Evolutionary conservation across 139 green algal species (phyloP).

Genomic region (Chlorella sp.): DNA sequence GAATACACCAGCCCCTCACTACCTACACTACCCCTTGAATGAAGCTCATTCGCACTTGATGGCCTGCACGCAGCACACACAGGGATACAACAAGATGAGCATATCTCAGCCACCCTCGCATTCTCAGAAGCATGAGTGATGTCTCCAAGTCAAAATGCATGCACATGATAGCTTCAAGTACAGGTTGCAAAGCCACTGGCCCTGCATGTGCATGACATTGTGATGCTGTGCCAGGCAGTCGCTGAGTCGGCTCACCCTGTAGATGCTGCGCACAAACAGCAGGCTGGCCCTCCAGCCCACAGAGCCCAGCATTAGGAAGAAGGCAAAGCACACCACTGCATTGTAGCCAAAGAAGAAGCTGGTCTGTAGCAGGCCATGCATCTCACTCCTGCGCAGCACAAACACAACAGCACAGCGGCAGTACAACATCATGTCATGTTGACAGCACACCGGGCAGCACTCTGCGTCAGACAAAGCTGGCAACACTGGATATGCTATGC

Average conservation of each 20-base stretch:
- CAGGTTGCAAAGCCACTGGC: background rate
- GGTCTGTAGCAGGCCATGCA: slow-evolving; percentile 44
- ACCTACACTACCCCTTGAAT: too few relatives aligned
- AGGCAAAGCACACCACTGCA: slow-evolving; percentile 66
- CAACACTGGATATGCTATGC: too few relatives aligned
- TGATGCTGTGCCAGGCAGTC: too few relatives aligned
- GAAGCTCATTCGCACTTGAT: background rate
- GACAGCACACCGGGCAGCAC: too few relatives aligned
- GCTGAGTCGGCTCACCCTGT: slow-evolving; percentile 23
- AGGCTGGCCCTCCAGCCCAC: slow-evolving; percentile 68
- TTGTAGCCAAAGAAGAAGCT: slow-evolving; percentile 84
- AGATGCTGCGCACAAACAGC: slow-evolving; percentile 66
- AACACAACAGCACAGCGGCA: too few relatives aligned
- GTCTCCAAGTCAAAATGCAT: background rate
- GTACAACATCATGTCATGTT: too few relatives aligned
- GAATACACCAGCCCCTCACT: too few relatives aligned
- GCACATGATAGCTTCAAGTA: background rate
- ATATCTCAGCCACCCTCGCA: too few relatives aligned
- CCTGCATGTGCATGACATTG: background rate
- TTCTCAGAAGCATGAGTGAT: too few relatives aligned
- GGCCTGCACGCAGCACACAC: background rate
- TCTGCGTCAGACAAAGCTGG: too few relatives aligned
- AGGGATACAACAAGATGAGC: too few relatives aligned
- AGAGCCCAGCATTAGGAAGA: slow-evolving; percentile 82
- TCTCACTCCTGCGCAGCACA: too few relatives aligned